Conservation (phyloP, 768 basidiomycete species). For the Sistotremastrum niveocremeum region DNA sequence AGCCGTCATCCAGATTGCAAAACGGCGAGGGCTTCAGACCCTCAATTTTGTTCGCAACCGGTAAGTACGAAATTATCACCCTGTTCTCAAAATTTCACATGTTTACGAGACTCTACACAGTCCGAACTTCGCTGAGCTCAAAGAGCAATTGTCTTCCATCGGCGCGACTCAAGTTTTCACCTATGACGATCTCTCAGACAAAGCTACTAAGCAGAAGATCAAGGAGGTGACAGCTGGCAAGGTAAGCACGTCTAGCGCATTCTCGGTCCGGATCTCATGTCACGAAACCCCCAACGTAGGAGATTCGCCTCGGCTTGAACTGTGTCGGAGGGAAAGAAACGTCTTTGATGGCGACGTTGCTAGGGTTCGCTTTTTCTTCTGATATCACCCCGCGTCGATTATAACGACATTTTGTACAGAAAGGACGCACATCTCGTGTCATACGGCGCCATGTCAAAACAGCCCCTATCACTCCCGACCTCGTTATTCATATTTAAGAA, state of each 20-base stretch:
- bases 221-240: slow-evolving; percentile 53
- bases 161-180: slow-evolving; percentile 71
- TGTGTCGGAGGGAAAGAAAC: slow-evolving; percentile 58
- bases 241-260: slow-evolving; percentile 21
- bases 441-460: slow-evolving; percentile 85
- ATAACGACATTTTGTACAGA: slow-evolving; percentile 1
- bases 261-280: neutral
- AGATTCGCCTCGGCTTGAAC: slow-evolving; percentile 36
- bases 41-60: slow-evolving; percentile 71
- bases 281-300: slow-evolving; percentile 12
- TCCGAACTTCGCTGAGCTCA: slow-evolving; percentile 37
- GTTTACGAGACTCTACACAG: slow-evolving; percentile 18
- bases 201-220: slow-evolving; percentile 35
- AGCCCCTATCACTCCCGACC: slow-evolving; percentile 63
- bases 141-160: slow-evolving; percentile 35
- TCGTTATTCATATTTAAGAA: slow-evolving; percentile 80
- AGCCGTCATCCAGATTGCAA: slow-evolving; percentile 79
- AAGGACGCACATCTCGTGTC: slow-evolving; percentile 63
- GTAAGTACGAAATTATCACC: slow-evolving; percentile 21
- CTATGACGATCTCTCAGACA: slow-evolving; percentile 59
- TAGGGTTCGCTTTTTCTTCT: slow-evolving; percentile 25
- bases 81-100: neutral
- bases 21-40: slow-evolving; percentile 52
- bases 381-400: slow-evolving; percentile 1
- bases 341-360: slow-evolving; percentile 49